phyloP scores from a whole-genome alignment of 805 yeast species.

The Wickerhamiella galacta region DNA sequence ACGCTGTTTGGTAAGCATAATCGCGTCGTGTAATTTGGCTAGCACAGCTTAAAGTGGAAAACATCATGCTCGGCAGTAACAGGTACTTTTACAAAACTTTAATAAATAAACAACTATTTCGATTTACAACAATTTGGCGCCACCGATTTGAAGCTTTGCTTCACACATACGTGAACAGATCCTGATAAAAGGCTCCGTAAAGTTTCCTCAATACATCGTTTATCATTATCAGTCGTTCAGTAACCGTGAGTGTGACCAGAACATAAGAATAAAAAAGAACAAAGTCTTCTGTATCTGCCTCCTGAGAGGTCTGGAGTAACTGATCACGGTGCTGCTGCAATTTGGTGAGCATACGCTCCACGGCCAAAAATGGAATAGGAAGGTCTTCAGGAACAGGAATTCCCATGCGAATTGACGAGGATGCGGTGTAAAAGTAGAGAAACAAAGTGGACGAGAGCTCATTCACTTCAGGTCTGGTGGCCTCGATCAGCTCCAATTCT shows the following conservation, averaged over 20 bases:
- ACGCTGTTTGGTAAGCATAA: too few species aligned
- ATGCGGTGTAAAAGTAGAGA: constrained; percentile 43
- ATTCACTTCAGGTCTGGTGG: constrained; percentile 33
- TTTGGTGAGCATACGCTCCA: constrained; percentile 49
- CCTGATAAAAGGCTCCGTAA: constrained; percentile 51
- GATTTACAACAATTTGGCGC: too few species aligned
- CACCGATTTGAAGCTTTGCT: too few species aligned
- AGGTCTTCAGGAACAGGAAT: constrained; percentile 65
- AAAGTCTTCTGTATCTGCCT: constrained; percentile 46
- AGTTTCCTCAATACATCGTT: constrained; percentile 37
- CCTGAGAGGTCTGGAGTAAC: constrained; percentile 14
- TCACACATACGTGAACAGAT: constrained; percentile 27
- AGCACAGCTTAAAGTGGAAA: too few species aligned
- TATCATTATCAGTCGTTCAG: constrained; percentile 46
- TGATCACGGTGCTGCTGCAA: constrained; percentile 37
- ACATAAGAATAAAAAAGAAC: constrained; percentile 61
- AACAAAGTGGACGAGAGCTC: constrained; percentile 62
- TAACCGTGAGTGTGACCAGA: constrained; percentile 50
- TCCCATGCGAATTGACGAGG: constrained; percentile 59
- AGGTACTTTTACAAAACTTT: too few species aligned
- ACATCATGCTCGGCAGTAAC: too few species aligned
- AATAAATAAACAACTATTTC: too few species aligned
- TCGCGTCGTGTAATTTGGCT: too few species aligned
- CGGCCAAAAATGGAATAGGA: constrained; percentile 61
- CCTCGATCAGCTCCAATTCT: constrained; percentile 40